These are phyloP conservation scores for Aspergillus affinis DNA, from an alignment of 495 filamentous ascomycete species.

Conservation along the genomic window DNA sequence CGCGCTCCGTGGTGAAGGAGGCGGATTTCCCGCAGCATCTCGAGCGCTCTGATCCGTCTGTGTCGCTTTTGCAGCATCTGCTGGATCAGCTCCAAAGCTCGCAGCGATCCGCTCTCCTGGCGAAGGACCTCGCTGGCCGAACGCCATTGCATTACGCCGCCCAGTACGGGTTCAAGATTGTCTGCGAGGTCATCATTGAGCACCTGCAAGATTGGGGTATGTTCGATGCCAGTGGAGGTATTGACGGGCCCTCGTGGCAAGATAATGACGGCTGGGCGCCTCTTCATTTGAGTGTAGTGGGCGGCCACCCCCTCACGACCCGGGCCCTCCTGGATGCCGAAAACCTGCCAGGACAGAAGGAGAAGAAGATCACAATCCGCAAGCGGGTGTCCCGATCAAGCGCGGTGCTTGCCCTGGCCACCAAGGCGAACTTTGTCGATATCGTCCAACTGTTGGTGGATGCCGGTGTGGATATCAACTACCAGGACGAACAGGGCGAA, in stretches of 20 bases:
- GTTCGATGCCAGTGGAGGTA: constrained; percentile 79
- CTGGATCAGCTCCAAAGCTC: constrained; percentile 65
- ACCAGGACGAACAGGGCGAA: constrained; percentile 91
- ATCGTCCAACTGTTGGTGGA: constrained; percentile 88
- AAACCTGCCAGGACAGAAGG: constrained; percentile 60
- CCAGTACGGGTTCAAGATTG: constrained; percentile 85
- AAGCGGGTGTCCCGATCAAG: constrained; percentile 80
- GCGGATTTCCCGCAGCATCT: constrained; percentile 58
- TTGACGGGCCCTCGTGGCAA: constrained; percentile 84
- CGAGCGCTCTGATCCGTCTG: constrained; percentile 68
- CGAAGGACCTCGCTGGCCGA: constrained; percentile 76
- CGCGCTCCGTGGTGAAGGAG: constrained; percentile 54
- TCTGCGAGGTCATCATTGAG: constrained; percentile 84
- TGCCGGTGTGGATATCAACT: constrained; percentile 90
- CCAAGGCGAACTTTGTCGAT: constrained; percentile 74
- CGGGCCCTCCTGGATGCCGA: constrained; percentile 76
- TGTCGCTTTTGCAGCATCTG: constrained; percentile 70
- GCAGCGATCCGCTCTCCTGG: constrained; percentile 67
- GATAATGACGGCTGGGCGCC: constrained; percentile 91
- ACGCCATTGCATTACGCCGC: constrained; percentile 93
- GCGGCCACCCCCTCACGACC: constrained; percentile 85
- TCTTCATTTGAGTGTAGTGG: constrained; percentile 87
- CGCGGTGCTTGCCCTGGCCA: constrained; percentile 82
- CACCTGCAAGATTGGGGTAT: constrained; percentile 86
- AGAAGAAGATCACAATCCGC: constrained; percentile 59